Percentiles rank a stretch among this genome's conserved stretches.
Evolutionary conservation across 768 basidiomycete species (phyloP).

Genomic region (Crepidotus variabilis): DNA sequence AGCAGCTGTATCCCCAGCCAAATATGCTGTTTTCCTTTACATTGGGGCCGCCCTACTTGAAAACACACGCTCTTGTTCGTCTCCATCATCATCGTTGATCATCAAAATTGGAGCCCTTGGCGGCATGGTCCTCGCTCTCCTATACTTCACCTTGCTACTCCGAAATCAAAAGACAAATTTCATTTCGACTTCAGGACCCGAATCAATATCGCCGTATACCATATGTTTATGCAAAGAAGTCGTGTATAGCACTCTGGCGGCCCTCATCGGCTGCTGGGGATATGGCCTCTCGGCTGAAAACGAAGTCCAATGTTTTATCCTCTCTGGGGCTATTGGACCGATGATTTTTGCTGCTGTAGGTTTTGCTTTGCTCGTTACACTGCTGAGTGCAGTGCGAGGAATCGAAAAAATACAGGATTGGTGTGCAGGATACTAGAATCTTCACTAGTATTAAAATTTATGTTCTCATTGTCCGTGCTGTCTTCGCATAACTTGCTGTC

Average conservation of each 20-base stretch:
- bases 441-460: background rate
- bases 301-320: constrained; percentile 6
- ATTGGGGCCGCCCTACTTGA: constrained; percentile 18
- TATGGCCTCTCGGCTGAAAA: constrained; percentile 7
- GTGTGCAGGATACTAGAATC: constrained; percentile 6
- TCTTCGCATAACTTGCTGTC: background rate
- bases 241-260: constrained; percentile 19
- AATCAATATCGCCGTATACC: constrained; percentile 1
- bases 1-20: constrained; percentile 22
- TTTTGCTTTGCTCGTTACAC: constrained; percentile 10
- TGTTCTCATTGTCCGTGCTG: background rate
- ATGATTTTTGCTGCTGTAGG: constrained; percentile 15
- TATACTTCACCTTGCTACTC: constrained; percentile 16
- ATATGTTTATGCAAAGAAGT: constrained; percentile 20
- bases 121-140: constrained; percentile 19
- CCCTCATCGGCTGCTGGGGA: constrained; percentile 14
- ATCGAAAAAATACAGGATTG: constrained; percentile 10
- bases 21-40: constrained; percentile 26
- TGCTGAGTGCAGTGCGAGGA: constrained; percentile 10
- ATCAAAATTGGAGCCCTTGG: constrained; percentile 22
- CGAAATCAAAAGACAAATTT: background rate
- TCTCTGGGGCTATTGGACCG: constrained; percentile 20
- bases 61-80: constrained; percentile 6
- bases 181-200: background rate
- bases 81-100: constrained; percentile 2